phyloP scores from a whole-genome alignment of 2,329 filamentous ascomycete species.

The Nannizziopsis arthrosporioides region DNA sequence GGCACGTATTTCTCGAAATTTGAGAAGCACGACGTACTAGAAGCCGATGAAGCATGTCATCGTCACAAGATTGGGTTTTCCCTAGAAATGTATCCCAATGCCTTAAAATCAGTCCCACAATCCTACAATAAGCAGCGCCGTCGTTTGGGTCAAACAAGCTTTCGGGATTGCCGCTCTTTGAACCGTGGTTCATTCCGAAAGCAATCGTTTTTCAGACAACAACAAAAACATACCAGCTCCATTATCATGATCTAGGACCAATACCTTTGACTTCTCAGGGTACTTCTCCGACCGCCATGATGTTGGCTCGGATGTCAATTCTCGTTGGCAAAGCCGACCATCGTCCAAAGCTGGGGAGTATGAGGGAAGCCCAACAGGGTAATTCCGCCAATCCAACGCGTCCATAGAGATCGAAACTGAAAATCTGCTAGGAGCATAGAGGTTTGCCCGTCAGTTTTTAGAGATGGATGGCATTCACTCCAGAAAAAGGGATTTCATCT shows the following conservation, averaged over 20 bases:
- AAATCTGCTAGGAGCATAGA: no score
- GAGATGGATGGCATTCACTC: no score
- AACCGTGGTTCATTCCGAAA: neutral
- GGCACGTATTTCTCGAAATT: neutral
- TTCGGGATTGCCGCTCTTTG: conserved; percentile 5
- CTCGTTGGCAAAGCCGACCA: conserved; percentile 10
- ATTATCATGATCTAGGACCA: conserved; percentile 10
- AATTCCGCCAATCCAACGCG: conserved; percentile 9
- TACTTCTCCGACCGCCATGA: conserved; percentile 12
- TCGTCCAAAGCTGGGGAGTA: conserved; percentile 13
- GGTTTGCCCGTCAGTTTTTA: no score
- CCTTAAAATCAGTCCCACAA: neutral
- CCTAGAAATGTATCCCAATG: neutral
- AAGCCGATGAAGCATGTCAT: conserved; percentile 7
- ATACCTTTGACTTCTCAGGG: conserved; percentile 5
- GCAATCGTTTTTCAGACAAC: neutral
- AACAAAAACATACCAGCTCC: conserved; percentile 8
- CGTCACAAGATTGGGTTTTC: conserved; percentile 9
- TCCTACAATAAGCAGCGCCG: neutral
- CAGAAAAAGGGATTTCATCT: no score
- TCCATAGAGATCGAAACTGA: conserved; percentile 1
- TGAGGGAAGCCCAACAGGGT: conserved; percentile 10
- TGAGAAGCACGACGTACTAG: conserved; percentile 1
- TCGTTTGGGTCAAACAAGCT: conserved; percentile 6
- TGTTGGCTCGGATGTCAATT: conserved; percentile 8